Evolutionary conservation across 2,329 filamentous ascomycete genomes (phyloP), one percentile per base, ranked within the genome.

Genomic region (Penicillium sp.): DNA sequence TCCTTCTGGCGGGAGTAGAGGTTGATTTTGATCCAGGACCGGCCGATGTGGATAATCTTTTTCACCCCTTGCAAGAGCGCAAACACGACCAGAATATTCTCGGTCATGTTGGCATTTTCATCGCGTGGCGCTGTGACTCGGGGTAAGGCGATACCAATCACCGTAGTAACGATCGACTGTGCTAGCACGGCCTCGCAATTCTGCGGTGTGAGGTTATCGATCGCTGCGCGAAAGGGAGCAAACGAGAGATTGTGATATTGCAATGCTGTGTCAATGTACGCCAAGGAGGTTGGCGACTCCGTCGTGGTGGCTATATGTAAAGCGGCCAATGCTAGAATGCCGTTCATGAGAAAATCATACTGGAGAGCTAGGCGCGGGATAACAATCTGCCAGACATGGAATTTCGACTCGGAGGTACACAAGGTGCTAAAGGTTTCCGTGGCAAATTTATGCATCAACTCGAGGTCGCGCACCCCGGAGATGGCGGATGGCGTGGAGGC

Each of bases 371-470:
- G 68, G 1, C 70, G 74, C n/a, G 77, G 77, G 19, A 79, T 68
- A n/a, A 70, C 62, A 11, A 74, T 69, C 57, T 77, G 74, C 77
- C 77, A 79, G 9, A 73, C 70, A 33, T 74, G 63, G 46, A 73
- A 69, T 39, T 73, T 70, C 0, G 68, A 63, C 2, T 66, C 54
- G 13, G 70, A 61, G n/a, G 69, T 73, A 51, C 67, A 73, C 14
- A 82, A 73, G 39, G 75, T 77, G 22, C 72, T 72, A 62, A 76
- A 83, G 0, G 80, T 83, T 18, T 73, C 74, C 0, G 78, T 81
- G 1, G 80, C 77, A 75, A 79, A 84, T 31, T 78, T 78, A 61
- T 83, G 81, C 79, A 84, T 82, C 46, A 84, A 66, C 59, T 83
- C 81, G 9, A 84, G 72, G 57, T 82, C 81, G 3, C 71, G 70